These are phyloP conservation scores for Sherardia arvensis DNA, from an alignment of 257 asterid species.

Conservation along the genomic window DNA sequence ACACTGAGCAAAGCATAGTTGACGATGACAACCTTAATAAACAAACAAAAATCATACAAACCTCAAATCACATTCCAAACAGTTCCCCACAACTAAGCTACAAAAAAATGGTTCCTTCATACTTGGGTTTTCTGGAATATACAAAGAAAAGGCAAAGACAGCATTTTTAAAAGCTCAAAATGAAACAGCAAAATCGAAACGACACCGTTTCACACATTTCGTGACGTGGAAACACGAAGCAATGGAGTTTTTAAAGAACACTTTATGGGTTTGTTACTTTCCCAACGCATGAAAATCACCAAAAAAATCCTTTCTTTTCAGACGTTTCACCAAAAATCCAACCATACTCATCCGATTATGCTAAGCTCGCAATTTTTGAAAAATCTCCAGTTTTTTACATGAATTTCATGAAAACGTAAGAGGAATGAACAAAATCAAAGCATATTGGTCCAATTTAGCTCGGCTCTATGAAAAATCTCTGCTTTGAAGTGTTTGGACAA, in stretches of 20 bases:
- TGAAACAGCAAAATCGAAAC: constrained; percentile 1
- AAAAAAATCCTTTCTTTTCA: not conserved
- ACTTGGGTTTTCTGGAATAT: not conserved
- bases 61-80: constrained; percentile 4
- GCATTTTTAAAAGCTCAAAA: constrained; percentile 1
- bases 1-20: constrained; percentile 9
- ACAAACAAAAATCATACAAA: not conserved
- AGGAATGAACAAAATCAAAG: too few relatives aligned
- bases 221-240: constrained; percentile 10
- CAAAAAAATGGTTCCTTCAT: not conserved
- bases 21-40: constrained; percentile 20
- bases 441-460: too few relatives aligned
- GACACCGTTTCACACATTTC: constrained; percentile 11
- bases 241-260: too few relatives aligned
- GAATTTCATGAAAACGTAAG: too few relatives aligned
- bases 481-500: too few relatives aligned
- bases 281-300: constrained; percentile 16
- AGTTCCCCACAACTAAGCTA: not conserved
- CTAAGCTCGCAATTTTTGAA: too few relatives aligned
- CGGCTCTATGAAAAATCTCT: too few relatives aligned
- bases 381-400: too few relatives aligned
- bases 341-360: too few relatives aligned
- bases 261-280: constrained; percentile 9
- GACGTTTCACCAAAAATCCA: constrained; percentile 13
- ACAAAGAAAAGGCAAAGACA: not conserved